phyloP scores from a whole-genome alignment of 2,329 filamentous ascomycete genomes.

The Talaromyces verruculosus region DNA sequence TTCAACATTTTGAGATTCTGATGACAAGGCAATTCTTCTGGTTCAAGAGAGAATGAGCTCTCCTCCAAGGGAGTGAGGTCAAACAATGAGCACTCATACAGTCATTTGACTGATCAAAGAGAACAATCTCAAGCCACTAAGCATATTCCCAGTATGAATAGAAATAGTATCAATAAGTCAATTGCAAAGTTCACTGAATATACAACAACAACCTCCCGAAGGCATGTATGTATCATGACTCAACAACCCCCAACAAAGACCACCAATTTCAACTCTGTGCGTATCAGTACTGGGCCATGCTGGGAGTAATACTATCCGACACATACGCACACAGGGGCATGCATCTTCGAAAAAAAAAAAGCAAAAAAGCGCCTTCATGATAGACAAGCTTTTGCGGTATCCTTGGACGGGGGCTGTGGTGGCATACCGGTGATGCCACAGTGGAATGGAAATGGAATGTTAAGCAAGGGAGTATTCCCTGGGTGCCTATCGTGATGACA shows the following conservation, averaged over 20 bases:
- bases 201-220: not conserved
- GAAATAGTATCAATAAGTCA: too few relatives aligned
- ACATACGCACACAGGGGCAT: not conserved
- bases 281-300: not conserved
- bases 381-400: slow-evolving; percentile 11
- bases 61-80: not conserved
- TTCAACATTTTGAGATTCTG: slow-evolving; percentile 32
- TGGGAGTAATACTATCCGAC: not conserved
- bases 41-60: not conserved
- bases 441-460: slow-evolving; percentile 21
- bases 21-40: too few relatives aligned
- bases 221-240: not conserved
- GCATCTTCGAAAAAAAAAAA: not conserved
- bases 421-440: slow-evolving; percentile 5
- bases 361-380: slow-evolving; percentile 1
- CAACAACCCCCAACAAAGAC: not conserved
- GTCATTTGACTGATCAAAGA: not conserved
- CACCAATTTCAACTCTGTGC: not conserved
- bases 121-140: too few relatives aligned
- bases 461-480: slow-evolving; percentile 17
- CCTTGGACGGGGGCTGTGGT: not conserved
- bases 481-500: not conserved
- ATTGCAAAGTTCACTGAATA: not conserved
- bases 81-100: not conserved
- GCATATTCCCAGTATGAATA: not conserved